phyloP scores from a whole-genome alignment of 2,329 filamentous ascomycete genomes.

The Geoglossum cookeanum region DNA sequence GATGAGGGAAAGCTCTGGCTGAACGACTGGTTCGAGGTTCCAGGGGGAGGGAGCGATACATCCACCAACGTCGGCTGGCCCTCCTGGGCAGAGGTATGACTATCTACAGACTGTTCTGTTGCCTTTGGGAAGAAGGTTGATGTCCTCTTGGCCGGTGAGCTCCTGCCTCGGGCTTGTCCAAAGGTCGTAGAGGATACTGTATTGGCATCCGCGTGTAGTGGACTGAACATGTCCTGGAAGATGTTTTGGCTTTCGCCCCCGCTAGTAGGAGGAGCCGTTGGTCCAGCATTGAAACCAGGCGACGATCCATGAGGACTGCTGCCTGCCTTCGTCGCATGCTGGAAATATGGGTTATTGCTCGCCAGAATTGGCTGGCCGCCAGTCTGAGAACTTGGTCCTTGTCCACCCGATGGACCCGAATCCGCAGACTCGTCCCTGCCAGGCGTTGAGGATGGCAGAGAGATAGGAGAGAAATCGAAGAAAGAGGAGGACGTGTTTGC shows the following conservation, averaged over 20 bases:
- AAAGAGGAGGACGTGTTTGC: not conserved
- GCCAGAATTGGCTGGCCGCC: not conserved
- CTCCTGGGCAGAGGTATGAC: not conserved
- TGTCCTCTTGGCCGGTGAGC: not conserved
- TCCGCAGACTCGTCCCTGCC: not conserved
- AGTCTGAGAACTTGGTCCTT: not conserved
- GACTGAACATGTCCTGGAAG: constrained; percentile 1
- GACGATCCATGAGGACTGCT: not conserved
- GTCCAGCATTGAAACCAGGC: not conserved
- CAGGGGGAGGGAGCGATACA: not conserved
- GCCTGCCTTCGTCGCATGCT: not conserved
- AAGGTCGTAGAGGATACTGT: not conserved
- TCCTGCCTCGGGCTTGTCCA: not conserved
- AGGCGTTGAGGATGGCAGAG: not conserved
- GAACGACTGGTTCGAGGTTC: not conserved
- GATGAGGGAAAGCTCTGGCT: not conserved
- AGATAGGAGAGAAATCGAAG: constrained; percentile 2
- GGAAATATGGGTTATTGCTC: constrained; percentile 1
- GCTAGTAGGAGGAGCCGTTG: not conserved
- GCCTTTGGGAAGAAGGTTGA: not conserved
- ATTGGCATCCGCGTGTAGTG: not conserved
- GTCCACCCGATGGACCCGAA: not conserved
- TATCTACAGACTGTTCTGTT: not conserved
- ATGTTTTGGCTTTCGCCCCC: not conserved
- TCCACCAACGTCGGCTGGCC: not conserved